Evolutionary conservation across 2,329 filamentous ascomycete species (phyloP), one percentile per base, ranked within the genome.

Genomic region (Arthrobotrys conoides): DNA sequence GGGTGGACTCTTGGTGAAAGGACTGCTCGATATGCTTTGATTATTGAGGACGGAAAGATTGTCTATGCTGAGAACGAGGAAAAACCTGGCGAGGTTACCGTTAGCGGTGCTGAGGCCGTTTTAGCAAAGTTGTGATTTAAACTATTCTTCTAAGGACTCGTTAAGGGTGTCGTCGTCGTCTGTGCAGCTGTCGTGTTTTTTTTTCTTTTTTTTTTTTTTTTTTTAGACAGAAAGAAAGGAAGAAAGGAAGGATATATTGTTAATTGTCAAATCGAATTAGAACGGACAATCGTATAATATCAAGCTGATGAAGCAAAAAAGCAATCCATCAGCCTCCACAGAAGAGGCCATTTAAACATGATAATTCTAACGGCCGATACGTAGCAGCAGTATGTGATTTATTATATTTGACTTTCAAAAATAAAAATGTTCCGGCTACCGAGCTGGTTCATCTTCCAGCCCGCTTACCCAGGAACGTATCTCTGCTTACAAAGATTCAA

Each of bases 1-100:
- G 93, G 91, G 84, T 96, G 93, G 93, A 89, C 88, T 80, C 87
- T 87, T 20, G 91, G 90, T 76, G 91, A 92, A 83, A 89, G 93
- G 81, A 94, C 92, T 81, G 90, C 89, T 80, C 89, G 93, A 80
- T 96, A 92, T 86, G 93, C 92, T 82, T 89, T 97, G 84, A 87
- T 94, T 82, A 86, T 96, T 81, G 93, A 94, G 86, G 87, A 96
- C 84, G 93, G 93, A 85, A 95, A 93, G 87, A 88, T 97, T 83
- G 87, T 86, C 83, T 96, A 96, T 85, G 92, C 92, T 78, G 92
- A 91, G 85, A 91, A 89, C 83, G 93, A 96, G 86, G 88, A 86
- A 80, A 85, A 86, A 2, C 82, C 67, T 16, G 67, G 73, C 6
- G 73, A 67, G n/a, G 53, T 77, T 57, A 68, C 59, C 12, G 73